phyloP scores from a whole-genome alignment of 1,139 yeast species.

The Yamadazyma taylorii region DNA sequence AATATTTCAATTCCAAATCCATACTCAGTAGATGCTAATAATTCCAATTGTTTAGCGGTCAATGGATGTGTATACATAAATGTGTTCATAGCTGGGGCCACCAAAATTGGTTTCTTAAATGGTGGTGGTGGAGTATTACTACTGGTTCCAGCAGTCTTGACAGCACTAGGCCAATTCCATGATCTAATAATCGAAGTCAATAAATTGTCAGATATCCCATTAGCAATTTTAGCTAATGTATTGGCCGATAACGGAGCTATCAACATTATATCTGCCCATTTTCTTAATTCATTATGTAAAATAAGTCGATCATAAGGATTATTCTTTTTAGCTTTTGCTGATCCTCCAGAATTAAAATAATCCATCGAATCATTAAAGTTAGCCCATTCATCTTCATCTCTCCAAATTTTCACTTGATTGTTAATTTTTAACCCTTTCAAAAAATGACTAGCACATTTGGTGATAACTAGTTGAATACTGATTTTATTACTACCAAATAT shows the following conservation, averaged over 20 bases:
- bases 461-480: constrained; percentile 82
- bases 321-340: constrained; percentile 17
- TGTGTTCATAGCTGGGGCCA: constrained; percentile 98
- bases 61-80: constrained; percentile 94
- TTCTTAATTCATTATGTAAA: constrained; percentile 81
- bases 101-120: constrained; percentile 66
- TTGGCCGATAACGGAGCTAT: constrained; percentile 95
- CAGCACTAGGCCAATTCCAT: constrained; percentile 67
- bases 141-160: constrained; percentile 8
- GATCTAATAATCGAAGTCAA: constrained; percentile 81
- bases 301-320: constrained; percentile 49
- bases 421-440: constrained; percentile 76
- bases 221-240: constrained; percentile 84
- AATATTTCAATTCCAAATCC: constrained; percentile 68
- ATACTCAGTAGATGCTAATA: constrained; percentile 46
- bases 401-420: constrained; percentile 84
- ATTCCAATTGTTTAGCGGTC: constrained; percentile 75
- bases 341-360: constrained; percentile 11
- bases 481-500: constrained; percentile 69
- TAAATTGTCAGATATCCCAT: constrained; percentile 89
- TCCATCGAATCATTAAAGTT: constrained; percentile 43
- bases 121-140: not conserved
- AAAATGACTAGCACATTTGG: constrained; percentile 82
- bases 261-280: constrained; percentile 93
- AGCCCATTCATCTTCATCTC: constrained; percentile 91